These are phyloP conservation scores for Suillus subalutaceus DNA, from an alignment of 768 basidiomycete genomes.

Conservation along the genomic window DNA sequence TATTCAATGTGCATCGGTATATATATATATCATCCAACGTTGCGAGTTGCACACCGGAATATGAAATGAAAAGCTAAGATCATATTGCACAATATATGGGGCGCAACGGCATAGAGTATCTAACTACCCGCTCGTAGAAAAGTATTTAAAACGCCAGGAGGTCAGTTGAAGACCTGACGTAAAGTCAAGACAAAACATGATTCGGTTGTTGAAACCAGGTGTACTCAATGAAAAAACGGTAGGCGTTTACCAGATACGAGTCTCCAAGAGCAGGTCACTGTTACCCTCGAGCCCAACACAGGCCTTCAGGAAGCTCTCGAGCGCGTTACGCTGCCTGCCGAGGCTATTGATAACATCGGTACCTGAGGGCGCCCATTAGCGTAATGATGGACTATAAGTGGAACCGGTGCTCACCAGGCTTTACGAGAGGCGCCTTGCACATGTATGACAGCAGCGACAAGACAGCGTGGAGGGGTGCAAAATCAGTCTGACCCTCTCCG, in stretches of 20 bases:
- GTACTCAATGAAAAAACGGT: background rate
- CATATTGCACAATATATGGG: background rate
- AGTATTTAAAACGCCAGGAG: background rate
- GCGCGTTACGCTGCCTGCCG: slow-evolving; percentile 91
- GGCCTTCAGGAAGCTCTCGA: slow-evolving; percentile 93
- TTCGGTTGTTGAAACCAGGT: slow-evolving; percentile 7
- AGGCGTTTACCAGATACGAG: slow-evolving; percentile 77
- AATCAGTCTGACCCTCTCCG: slow-evolving; percentile 57
- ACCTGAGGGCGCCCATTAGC: slow-evolving; percentile 38
- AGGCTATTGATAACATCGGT: slow-evolving; percentile 95
- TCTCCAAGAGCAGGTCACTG: slow-evolving; percentile 84
- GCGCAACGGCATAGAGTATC: background rate
- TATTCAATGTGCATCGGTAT: too few species aligned
- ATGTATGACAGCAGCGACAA: slow-evolving; percentile 94
- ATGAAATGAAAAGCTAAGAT: background rate
- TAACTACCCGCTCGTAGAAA: background rate
- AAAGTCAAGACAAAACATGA: background rate
- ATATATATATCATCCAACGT: background rate
- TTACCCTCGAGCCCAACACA: slow-evolving; percentile 86
- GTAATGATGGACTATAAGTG: background rate
- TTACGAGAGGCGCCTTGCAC: slow-evolving; percentile 98
- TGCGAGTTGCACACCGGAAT: background rate
- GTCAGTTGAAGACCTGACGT: slow-evolving; percentile 3
- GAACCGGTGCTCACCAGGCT: slow-evolving; percentile 59
- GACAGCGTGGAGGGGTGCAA: slow-evolving; percentile 86